A percentile compares a stretch with the other conserved stretches of the same genome.
Conservation (phyloP, 202 grass and related monocot genomes). For the Zizania palustris region DNA sequence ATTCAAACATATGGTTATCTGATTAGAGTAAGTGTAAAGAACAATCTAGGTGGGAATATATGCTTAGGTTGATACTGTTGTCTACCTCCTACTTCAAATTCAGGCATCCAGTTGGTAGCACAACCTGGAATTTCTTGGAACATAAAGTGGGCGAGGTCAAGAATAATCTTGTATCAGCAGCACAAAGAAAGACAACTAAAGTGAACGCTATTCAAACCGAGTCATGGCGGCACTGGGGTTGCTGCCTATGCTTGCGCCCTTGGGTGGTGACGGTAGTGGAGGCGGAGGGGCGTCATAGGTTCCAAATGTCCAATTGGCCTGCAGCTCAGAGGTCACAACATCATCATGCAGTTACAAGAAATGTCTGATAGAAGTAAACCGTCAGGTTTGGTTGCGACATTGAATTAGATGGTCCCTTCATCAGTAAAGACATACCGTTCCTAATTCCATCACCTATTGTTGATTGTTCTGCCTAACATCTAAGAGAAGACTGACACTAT, state of each 20-base stretch:
- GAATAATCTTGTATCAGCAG: conserved; percentile 8
- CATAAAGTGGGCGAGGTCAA: background rate
- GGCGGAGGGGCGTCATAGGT: conserved; percentile 65
- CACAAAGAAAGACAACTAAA: conserved; percentile 9
- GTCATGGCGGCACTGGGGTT: conserved; percentile 29
- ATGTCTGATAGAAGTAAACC: background rate
- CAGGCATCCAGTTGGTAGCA: background rate
- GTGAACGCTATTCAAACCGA: background rate
- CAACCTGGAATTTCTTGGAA: conserved; percentile 7
- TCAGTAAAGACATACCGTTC: background rate
- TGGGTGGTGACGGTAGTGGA: conserved; percentile 44
- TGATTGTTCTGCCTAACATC: background rate
- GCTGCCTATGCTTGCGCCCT: background rate
- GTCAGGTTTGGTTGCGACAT: background rate
- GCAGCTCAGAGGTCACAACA: conserved; percentile 33
- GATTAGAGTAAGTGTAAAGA: background rate
- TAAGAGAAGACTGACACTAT: background rate
- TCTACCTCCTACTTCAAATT: background rate
- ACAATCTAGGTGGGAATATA: conserved; percentile 30
- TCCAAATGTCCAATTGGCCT: conserved; percentile 78
- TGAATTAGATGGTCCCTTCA: background rate
- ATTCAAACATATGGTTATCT: background rate
- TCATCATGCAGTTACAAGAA: conserved; percentile 17
- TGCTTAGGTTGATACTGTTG: conserved; percentile 18
- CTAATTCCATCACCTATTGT: background rate